Percentiles rank a stretch among this genome's conserved stretches.
These are phyloP conservation scores for Boletus chippewaensis DNA, from an alignment of 1,284 basidiomycete genomes.

Conservation along the genomic window DNA sequence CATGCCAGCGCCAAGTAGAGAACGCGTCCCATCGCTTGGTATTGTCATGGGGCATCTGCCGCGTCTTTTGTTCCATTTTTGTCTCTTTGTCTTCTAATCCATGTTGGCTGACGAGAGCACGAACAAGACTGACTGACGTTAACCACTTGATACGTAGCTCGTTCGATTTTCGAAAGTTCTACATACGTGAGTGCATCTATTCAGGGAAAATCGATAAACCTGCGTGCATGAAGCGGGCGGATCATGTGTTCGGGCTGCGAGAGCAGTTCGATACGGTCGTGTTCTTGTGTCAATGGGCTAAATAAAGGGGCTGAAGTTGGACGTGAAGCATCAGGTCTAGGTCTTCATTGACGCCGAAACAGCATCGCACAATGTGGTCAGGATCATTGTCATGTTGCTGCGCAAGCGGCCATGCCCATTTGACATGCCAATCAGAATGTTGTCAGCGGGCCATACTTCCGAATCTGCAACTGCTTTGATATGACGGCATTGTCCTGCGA, in stretches of 20 bases:
- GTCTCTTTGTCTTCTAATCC: not conserved
- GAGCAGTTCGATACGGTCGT: not conserved
- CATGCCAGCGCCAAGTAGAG: constrained; percentile 9
- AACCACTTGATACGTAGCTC: not conserved
- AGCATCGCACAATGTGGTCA: not conserved
- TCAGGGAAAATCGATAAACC: not conserved
- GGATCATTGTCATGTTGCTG: not conserved
- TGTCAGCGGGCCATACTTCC: not conserved
- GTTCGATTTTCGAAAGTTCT: not conserved
- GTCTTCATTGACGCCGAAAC: not conserved
- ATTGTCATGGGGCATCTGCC: not conserved
- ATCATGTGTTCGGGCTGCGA: not conserved
- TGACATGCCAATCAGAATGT: not conserved
- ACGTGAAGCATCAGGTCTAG: not conserved
- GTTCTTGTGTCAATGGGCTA: not conserved
- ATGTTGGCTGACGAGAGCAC: not conserved
- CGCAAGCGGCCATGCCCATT: not conserved
- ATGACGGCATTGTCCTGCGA: not conserved
- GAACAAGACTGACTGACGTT: not conserved
- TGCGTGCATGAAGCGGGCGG: not conserved
- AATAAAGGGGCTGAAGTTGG: not conserved
- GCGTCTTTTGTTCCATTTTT: not conserved
- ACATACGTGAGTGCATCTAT: not conserved
- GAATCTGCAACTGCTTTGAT: not conserved
- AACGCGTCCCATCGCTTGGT: constrained; percentile 13